Evolutionary conservation across 2,329 filamentous ascomycete species (phyloP).

Genomic region (Polytolypa hystricis): DNA sequence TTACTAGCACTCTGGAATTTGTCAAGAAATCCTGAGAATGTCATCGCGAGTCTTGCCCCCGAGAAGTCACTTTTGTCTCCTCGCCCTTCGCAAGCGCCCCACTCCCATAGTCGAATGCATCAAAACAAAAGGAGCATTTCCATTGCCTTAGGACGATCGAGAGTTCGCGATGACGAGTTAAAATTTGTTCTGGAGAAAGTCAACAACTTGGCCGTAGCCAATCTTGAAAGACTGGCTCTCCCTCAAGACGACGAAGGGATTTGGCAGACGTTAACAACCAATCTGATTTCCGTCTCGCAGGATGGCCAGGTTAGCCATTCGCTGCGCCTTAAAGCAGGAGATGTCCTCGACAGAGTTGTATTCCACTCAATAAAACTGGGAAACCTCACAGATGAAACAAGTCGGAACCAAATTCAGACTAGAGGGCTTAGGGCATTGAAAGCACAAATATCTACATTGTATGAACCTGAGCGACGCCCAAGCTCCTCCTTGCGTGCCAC

Average conservation of each 20-base stretch:
- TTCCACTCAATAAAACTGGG: conserved; percentile 33
- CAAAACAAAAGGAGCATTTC: conserved; percentile 31
- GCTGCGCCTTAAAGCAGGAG: conserved; percentile 44
- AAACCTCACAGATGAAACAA: conserved; percentile 30
- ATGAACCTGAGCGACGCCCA: conserved; percentile 41
- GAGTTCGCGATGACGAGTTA: conserved; percentile 33
- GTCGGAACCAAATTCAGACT: conserved; percentile 54
- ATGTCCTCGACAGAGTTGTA: conserved; percentile 43
- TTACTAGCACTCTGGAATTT: conserved; percentile 64
- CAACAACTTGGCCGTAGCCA: conserved; percentile 61
- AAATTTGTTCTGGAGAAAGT: conserved; percentile 58
- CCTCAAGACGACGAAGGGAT: conserved; percentile 58
- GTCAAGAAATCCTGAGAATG: conserved; percentile 37
- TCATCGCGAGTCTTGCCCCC: conserved; percentile 36
- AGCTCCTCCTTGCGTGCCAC: conserved; percentile 51
- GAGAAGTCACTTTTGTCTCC: conserved; percentile 44
- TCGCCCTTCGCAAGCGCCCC: conserved; percentile 16
- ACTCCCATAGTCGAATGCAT: conserved; percentile 22
- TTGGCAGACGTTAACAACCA: conserved; percentile 57
- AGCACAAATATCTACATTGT: conserved; percentile 49
- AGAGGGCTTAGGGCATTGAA: conserved; percentile 58
- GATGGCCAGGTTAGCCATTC: conserved; percentile 27
- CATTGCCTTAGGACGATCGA: conserved; percentile 28
- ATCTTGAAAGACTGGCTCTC: conserved; percentile 61
- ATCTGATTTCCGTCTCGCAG: conserved; percentile 38